Percentiles rank a stretch among this genome's conserved stretches.
phyloP scores from a whole-genome alignment of 768 basidiomycete species.

The Lactarius evosmus region DNA sequence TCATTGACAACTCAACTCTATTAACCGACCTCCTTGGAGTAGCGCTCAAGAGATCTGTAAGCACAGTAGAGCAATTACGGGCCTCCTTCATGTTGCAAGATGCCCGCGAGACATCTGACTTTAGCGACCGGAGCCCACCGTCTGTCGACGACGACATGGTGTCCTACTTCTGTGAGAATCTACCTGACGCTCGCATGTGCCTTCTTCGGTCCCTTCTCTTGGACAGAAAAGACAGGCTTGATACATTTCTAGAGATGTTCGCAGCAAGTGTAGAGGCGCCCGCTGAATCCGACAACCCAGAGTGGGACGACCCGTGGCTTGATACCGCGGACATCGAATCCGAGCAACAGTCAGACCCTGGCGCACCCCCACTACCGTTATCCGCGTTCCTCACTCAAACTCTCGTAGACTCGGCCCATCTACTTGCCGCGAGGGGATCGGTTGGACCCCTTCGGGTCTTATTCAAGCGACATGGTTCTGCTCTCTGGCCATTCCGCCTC shows the following conservation, averaged over 20 bases:
- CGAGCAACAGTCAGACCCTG: slow-evolving; percentile 21
- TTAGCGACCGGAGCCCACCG: slow-evolving; percentile 23
- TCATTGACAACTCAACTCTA: slow-evolving; percentile 52
- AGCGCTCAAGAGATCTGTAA: slow-evolving; percentile 58
- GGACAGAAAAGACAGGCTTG: slow-evolving; percentile 62
- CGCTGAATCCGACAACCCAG: slow-evolving; percentile 40
- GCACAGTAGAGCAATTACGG: slow-evolving; percentile 40
- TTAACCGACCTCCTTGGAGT: slow-evolving; percentile 59
- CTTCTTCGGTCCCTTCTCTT: slow-evolving; percentile 66
- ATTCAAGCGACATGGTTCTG: slow-evolving; percentile 49
- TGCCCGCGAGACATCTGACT: slow-evolving; percentile 27
- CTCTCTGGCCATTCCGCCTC: slow-evolving; percentile 69
- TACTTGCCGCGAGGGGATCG: slow-evolving; percentile 61
- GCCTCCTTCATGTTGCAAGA: slow-evolving; percentile 28
- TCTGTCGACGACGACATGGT: slow-evolving; percentile 37
- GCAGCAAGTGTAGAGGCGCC: slow-evolving; percentile 32
- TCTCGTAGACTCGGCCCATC: slow-evolving; percentile 55
- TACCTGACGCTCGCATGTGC: slow-evolving; percentile 62
- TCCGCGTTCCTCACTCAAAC: slow-evolving; percentile 60
- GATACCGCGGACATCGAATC: slow-evolving; percentile 42
- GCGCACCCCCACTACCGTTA: slow-evolving; percentile 50
- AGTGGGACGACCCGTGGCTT: slow-evolving; percentile 79
- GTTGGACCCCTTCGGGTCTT: slow-evolving; percentile 59
- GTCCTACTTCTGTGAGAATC: slow-evolving; percentile 54
- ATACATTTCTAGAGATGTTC: slow-evolving; percentile 66